These are phyloP conservation scores for Plectosphaerella cucumerina DNA, from an alignment of 2,329 filamentous ascomycete genomes.

Conservation along the genomic window DNA sequence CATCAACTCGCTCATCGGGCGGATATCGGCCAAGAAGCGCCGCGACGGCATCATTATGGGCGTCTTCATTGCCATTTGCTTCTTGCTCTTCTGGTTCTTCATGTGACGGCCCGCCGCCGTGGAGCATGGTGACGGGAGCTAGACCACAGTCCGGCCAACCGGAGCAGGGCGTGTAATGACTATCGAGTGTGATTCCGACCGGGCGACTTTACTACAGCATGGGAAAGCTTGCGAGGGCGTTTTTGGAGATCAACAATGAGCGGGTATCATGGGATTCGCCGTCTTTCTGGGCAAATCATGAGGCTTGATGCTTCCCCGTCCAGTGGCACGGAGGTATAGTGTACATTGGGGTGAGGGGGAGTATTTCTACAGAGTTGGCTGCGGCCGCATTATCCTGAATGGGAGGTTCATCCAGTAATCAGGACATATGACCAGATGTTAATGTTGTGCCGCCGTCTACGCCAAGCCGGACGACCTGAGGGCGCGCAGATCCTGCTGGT, in stretches of 20 bases:
- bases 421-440: not conserved
- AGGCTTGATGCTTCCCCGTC: not conserved
- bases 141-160: not conserved
- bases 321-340: not conserved
- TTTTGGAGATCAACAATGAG: constrained; percentile 2
- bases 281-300: constrained; percentile 1
- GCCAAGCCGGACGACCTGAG: not conserved
- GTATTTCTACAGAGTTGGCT: not conserved
- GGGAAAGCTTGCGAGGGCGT: constrained; percentile 11
- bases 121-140: not conserved
- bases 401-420: constrained; percentile 8
- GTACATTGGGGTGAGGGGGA: not conserved
- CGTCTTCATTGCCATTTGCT: constrained; percentile 86
- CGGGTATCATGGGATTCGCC: constrained; percentile 11
- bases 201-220: constrained; percentile 8
- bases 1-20: constrained; percentile 84
- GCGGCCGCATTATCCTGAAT: constrained; percentile 10
- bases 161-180: constrained; percentile 1
- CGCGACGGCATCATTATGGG: constrained; percentile 94
- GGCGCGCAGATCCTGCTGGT: constrained; percentile 17
- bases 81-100: constrained; percentile 79
- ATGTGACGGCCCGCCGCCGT: constrained; percentile 38
- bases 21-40: constrained; percentile 92
- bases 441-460: not conserved
- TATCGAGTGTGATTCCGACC: constrained; percentile 4